Conservation (phyloP, 2,329 filamentous ascomycete genomes). For the Cladophialophora psammophila region DNA sequence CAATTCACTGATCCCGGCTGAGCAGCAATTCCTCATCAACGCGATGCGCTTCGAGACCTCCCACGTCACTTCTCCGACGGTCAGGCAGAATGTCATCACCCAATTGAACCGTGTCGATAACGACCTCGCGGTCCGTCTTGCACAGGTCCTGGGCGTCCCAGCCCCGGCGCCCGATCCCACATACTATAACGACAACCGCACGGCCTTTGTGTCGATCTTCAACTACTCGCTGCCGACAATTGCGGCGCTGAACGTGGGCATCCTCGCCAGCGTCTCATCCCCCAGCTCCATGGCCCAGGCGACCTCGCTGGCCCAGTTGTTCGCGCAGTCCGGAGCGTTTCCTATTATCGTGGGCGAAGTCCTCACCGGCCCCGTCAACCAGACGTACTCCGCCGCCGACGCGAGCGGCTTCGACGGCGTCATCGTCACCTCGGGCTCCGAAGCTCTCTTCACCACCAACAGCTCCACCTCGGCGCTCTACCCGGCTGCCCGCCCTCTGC, state of each 20-base stretch:
- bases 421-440: constrained; percentile 3
- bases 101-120: constrained; percentile 11
- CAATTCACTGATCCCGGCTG: constrained; percentile 6
- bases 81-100: constrained; percentile 16
- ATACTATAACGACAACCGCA: constrained; percentile 9
- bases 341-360: background rate
- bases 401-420: constrained; percentile 13
- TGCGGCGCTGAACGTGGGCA: constrained; percentile 10
- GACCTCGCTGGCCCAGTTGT: background rate
- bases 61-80: background rate
- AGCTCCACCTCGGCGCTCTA: background rate
- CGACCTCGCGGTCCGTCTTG: constrained; percentile 5
- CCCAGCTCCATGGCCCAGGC: background rate
- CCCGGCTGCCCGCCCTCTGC: constrained; percentile 4
- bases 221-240: constrained; percentile 17
- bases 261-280: background rate
- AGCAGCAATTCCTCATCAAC: constrained; percentile 17
- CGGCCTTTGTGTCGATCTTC: constrained; percentile 9
- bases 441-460: constrained; percentile 8
- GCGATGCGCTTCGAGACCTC: constrained; percentile 15
- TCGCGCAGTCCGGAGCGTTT: background rate
- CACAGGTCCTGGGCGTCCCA: background rate
- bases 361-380: constrained; percentile 1
- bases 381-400: constrained; percentile 11
- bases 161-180: constrained; percentile 8